Evolutionary conservation across 2,329 filamentous ascomycete genomes (phyloP).

Genomic region (Botryosphaeria dothidea): DNA sequence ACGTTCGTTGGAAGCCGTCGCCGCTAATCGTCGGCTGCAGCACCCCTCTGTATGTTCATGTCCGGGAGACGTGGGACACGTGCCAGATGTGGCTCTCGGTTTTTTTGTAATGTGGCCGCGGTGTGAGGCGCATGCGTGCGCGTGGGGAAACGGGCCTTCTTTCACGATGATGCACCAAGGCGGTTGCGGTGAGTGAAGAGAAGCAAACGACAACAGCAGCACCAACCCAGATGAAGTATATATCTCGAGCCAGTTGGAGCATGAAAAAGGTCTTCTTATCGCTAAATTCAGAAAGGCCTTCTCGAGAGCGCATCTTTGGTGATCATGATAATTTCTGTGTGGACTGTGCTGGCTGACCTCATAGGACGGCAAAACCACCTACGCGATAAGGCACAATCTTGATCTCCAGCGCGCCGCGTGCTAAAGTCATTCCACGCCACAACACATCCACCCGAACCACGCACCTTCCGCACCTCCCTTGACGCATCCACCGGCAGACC

Average conservation of each 20-base stretch:
- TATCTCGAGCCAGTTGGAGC: background rate
- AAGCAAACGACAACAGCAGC: background rate
- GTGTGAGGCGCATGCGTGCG: background rate
- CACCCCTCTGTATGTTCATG: too few species aligned
- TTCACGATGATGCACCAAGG: background rate
- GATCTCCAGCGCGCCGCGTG: background rate
- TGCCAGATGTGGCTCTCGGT: background rate
- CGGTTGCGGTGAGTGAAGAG: background rate
- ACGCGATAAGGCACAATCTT: conserved; percentile 2
- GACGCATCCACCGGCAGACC: background rate
- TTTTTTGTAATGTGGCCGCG: background rate
- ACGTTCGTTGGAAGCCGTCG: too few species aligned
- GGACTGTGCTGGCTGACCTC: conserved; percentile 2
- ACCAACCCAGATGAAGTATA: background rate
- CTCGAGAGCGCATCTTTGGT: background rate
- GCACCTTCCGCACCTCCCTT: background rate
- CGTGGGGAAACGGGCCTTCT: background rate
- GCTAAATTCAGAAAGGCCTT: too few species aligned
- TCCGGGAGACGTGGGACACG: background rate
- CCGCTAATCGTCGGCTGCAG: too few species aligned
- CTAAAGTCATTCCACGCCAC: background rate
- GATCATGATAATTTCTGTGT: background rate
- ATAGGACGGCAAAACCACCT: background rate
- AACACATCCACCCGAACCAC: background rate
- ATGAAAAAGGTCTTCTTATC: too few species aligned